These are phyloP conservation scores for Penicillium sp. DNA, from an alignment of 2,329 filamentous ascomycete genomes.

Conservation along the genomic window DNA sequence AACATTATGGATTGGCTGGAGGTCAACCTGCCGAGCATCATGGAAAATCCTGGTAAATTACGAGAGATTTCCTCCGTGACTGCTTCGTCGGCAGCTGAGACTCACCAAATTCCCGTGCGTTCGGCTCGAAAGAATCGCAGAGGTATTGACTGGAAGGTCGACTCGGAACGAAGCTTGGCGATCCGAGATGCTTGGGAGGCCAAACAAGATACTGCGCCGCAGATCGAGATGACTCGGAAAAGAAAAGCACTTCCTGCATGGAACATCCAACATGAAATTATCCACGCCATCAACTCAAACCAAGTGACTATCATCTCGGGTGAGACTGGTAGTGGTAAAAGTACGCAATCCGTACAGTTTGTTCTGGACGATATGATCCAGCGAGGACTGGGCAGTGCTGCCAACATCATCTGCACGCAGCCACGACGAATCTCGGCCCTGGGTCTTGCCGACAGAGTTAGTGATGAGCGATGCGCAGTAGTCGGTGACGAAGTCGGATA, in stretches of 20 bases:
- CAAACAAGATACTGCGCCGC: conserved; percentile 63
- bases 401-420: conserved; percentile 94
- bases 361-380: conserved; percentile 86
- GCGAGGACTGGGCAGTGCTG: conserved; percentile 69
- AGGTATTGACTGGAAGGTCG: conserved; percentile 64
- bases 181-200: conserved; percentile 64
- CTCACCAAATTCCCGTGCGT: conserved; percentile 28
- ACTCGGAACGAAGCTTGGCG: conserved; percentile 58
- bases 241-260: conserved; percentile 81
- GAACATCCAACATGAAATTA: conserved; percentile 74
- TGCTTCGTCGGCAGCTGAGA: conserved; percentile 45
- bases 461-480: conserved; percentile 78
- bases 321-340: conserved; percentile 95
- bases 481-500: conserved; percentile 91
- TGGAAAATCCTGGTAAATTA: conserved; percentile 79
- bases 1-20: conserved; percentile 90
- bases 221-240: conserved; percentile 72
- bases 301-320: conserved; percentile 96
- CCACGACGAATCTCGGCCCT: conserved; percentile 92
- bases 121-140: conserved; percentile 50
- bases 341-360: conserved; percentile 95
- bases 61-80: conserved; percentile 80
- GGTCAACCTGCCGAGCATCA: conserved; percentile 74
- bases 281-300: conserved; percentile 70
- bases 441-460: conserved; percentile 89